Evolutionary conservation across 106 monocot genomes (phyloP), one percentile per base, ranked within the genome.

Genomic region (Dendrobium nobile): DNA sequence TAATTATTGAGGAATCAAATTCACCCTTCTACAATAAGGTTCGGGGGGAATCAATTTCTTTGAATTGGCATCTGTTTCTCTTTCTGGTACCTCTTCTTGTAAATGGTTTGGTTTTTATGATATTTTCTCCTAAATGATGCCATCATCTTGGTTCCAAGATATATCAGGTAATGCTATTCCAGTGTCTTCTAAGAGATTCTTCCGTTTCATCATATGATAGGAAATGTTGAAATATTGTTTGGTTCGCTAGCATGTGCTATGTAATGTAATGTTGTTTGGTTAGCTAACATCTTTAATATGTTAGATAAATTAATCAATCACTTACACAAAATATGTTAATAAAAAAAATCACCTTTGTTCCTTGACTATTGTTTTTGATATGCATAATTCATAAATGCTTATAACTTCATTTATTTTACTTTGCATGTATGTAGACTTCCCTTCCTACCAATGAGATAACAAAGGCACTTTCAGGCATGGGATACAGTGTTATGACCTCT

Each of bases 401-500:
- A 33, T 28, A 31, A 33, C 28, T 13, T 11, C 28, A 70, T 70
- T 31, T 31, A 31, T 31, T 31, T 31, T 31, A 70, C 37, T 70
- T 70, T 37, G 31, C 41, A 64, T 84, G 27, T 78, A 51, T 51
- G 10, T 13, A 91, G 91, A 88, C 88, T 47, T 77, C 91, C 41
- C 83, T 91, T 78, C 88, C 91, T 31, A 85, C 83, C 41, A 84
- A 82, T 28, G 82, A 91, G 37, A 84, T 91, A 4, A 37, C 68
- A 1, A 81, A 82, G 74, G 79, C 81, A 54, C 64, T 91, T 26
- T 84, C 83, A 58, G 80, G 81, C 31, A 81, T 74, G 85, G 88
- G 85, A 84, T 91, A 88, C 42, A 4, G 41, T 0, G 91, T 89
- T 79, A 47, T 85, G 20, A 80, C 84, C 41, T 91, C 91, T 22